phyloP scores from a whole-genome alignment of 495 filamentous ascomycete genomes.

The Neurospora pannonica region DNA sequence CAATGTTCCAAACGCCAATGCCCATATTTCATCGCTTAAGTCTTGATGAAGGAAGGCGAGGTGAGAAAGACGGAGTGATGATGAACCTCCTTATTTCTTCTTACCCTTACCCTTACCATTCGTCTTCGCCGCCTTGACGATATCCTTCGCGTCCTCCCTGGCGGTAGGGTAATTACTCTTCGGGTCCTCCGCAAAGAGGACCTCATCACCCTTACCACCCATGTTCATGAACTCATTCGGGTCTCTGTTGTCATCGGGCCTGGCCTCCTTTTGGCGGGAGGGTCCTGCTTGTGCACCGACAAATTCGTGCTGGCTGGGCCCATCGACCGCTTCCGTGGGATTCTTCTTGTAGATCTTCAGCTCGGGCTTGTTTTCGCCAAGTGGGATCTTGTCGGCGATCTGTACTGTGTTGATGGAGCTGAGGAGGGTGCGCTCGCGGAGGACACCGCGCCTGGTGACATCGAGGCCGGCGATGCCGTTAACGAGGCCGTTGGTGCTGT shows the following conservation, averaged over 20 bases:
- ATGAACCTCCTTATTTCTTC: background rate
- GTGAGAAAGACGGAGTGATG: background rate
- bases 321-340: conserved; percentile 22
- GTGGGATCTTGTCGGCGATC: conserved; percentile 51
- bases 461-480: conserved; percentile 72
- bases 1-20: background rate
- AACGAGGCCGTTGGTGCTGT: conserved; percentile 90
- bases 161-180: conserved; percentile 32
- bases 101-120: conserved; percentile 21
- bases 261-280: conserved; percentile 36
- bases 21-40: background rate
- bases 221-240: conserved; percentile 69
- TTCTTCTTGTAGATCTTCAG: conserved; percentile 80
- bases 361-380: conserved; percentile 41
- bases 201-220: conserved; percentile 75
- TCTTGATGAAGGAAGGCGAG: background rate
- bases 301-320: conserved; percentile 2
- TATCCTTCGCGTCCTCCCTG: conserved; percentile 21
- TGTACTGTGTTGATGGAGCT: conserved; percentile 72
- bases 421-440: conserved; percentile 76
- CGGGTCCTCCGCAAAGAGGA: conserved; percentile 57
- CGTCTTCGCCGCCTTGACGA: conserved; percentile 18
- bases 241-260: conserved; percentile 53
- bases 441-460: conserved; percentile 70
- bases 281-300: background rate